These are phyloP conservation scores for Thelonectria rubi DNA, from an alignment of 2,329 filamentous ascomycete species.

Conservation along the genomic window DNA sequence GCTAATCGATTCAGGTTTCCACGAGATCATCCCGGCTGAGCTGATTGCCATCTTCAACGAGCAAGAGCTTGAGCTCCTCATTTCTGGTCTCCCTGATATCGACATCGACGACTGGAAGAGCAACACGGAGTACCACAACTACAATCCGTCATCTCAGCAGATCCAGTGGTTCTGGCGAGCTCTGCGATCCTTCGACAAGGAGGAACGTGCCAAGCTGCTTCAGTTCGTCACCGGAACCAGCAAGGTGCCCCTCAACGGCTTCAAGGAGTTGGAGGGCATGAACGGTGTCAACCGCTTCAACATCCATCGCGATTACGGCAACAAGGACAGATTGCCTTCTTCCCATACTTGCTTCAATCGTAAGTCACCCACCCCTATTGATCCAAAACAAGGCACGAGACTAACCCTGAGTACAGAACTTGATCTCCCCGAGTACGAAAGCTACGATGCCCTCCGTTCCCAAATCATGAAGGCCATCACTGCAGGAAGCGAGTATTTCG, in stretches of 20 bases:
- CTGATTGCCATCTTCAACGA: conserved; percentile 98
- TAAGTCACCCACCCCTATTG: conserved; percentile 65
- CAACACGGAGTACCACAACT: conserved; percentile 99
- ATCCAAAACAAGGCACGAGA: conserved; percentile 50
- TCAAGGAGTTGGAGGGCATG: conserved; percentile 99
- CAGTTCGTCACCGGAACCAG: conserved; percentile 99
- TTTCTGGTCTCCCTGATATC: conserved; percentile 96
- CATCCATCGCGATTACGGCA: conserved; percentile 97
- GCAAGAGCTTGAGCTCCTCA: conserved; percentile 94
- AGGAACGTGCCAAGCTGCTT: conserved; percentile 94
- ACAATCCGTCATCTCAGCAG: conserved; percentile 90
- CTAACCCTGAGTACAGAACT: conserved; percentile 72
- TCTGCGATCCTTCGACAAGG: conserved; percentile 96
- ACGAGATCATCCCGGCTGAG: conserved; percentile 95
- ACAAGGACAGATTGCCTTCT: conserved; percentile 92
- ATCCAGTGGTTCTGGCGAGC: conserved; percentile 99
- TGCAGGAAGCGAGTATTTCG: conserved; percentile 96
- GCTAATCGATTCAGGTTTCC: conserved; percentile 73
- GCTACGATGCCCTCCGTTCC: conserved; percentile 87
- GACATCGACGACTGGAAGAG: conserved; percentile 99
- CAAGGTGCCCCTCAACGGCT: conserved; percentile 97
- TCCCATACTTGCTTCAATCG: conserved; percentile 99
- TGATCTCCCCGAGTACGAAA: conserved; percentile 97
- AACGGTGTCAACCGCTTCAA: conserved; percentile 98
- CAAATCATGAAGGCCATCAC: conserved; percentile 96